Conservation (phyloP, 2,329 filamentous ascomycete species). For the Fusarium luffae region DNA sequence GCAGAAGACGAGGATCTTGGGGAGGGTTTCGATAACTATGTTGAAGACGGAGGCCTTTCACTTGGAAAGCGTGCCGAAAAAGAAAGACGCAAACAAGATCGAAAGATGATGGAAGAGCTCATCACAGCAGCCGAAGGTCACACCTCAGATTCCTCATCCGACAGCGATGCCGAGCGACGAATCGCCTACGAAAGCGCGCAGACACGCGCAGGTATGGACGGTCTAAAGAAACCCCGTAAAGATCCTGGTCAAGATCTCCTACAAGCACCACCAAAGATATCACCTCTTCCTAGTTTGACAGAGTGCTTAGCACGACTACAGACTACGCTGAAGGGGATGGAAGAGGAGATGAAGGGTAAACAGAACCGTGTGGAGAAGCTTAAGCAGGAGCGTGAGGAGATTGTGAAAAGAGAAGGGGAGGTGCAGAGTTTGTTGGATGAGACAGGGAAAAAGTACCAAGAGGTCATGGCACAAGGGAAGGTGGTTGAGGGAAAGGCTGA, state of each 20-base stretch:
- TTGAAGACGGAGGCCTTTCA: conserved; percentile 83
- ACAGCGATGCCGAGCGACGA: conserved; percentile 76
- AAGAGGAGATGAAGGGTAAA: conserved; percentile 69
- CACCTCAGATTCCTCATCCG: conserved; percentile 71
- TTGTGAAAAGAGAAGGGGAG: conserved; percentile 77
- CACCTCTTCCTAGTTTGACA: conserved; percentile 78
- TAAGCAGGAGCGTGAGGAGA: conserved; percentile 73
- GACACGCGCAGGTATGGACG: conserved; percentile 87
- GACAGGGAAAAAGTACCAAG: conserved; percentile 73
- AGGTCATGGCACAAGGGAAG: conserved; percentile 53
- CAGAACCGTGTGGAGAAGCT: conserved; percentile 73
- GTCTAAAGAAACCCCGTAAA: conserved; percentile 61
- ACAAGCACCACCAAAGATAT: conserved; percentile 77
- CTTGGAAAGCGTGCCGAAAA: conserved; percentile 83
- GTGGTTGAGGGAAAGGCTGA: conserved; percentile 38
- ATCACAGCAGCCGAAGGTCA: conserved; percentile 82
- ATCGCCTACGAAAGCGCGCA: conserved; percentile 90
- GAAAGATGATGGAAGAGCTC: conserved; percentile 83
- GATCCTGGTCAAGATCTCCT: conserved; percentile 54
- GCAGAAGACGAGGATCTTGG: conserved; percentile 91
- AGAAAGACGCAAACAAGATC: conserved; percentile 72
- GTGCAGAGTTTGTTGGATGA: conserved; percentile 85
- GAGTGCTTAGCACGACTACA: conserved; percentile 74
- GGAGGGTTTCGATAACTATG: conserved; percentile 93
- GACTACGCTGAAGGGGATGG: conserved; percentile 70